Conservation (phyloP, 257 asterid genomes). For the Salvia miltiorrhiza region DNA sequence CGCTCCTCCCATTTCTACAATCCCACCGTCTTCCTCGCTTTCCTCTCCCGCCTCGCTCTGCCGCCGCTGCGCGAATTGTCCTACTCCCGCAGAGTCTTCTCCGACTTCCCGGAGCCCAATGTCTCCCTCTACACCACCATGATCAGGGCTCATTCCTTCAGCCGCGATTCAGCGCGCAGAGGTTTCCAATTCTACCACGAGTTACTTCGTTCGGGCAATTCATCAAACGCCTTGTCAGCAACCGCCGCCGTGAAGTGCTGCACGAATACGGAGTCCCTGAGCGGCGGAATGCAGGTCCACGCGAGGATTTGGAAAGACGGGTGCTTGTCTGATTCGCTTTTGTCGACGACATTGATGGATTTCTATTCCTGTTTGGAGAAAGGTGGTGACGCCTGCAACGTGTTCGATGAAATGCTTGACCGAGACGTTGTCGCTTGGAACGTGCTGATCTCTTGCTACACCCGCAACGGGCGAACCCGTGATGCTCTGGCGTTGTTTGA, state of each 20-base stretch:
- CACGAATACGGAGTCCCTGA: constrained; percentile 41
- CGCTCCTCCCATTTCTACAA: constrained; percentile 44
- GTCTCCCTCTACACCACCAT: constrained; percentile 49
- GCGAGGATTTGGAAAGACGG: constrained; percentile 57
- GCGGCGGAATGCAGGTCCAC: constrained; percentile 59
- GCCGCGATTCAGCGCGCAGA: constrained; percentile 33
- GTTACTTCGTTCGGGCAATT: constrained; percentile 43
- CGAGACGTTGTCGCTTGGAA: constrained; percentile 74
- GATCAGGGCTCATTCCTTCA: constrained; percentile 61
- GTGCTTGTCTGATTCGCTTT: constrained; percentile 37
- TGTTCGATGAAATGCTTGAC: constrained; percentile 72
- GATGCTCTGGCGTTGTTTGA: constrained; percentile 63
- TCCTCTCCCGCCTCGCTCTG: constrained; percentile 53
- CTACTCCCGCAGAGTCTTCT: constrained; percentile 46
- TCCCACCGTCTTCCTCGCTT: constrained; percentile 49
- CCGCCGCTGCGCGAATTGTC: constrained; percentile 51
- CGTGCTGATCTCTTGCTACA: constrained; percentile 59
- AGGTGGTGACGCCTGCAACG: constrained; percentile 42
- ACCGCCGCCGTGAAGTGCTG: constrained; percentile 63
- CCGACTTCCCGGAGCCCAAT: constrained; percentile 44
- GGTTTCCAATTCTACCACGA: constrained; percentile 53
- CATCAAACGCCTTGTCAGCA: constrained; percentile 50
- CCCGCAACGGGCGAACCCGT: constrained; percentile 43
- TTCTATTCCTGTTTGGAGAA: constrained; percentile 51
- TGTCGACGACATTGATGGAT: constrained; percentile 68